Conservation (phyloP, 441 rosid genomes). For the Populus hybrid region DNA sequence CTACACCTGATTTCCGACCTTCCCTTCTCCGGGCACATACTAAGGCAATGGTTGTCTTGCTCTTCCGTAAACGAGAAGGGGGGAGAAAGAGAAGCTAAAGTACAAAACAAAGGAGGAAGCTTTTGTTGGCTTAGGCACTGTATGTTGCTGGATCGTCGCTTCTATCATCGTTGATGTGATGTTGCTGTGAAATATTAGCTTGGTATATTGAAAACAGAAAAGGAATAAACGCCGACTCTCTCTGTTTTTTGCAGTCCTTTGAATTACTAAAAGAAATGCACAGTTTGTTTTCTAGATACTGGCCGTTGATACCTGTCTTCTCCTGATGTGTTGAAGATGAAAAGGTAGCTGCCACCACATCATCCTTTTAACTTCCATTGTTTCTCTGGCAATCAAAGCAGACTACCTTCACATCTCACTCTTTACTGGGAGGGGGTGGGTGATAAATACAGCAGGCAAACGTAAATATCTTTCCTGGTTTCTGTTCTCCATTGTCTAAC, state of each 20-base stretch:
- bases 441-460: too few species aligned
- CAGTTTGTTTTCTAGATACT: not conserved
- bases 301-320: not conserved
- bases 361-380: not conserved
- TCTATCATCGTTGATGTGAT: not conserved
- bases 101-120: too few species aligned
- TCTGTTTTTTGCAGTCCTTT: not conserved
- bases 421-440: too few species aligned
- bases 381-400: not conserved
- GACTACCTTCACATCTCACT: too few species aligned
- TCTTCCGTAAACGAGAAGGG: too few species aligned
- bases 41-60: too few species aligned
- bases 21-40: not conserved
- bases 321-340: not conserved
- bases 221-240: not conserved
- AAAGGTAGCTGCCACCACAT: not conserved
- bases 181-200: not conserved
- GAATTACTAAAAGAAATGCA: not conserved
- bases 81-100: too few species aligned
- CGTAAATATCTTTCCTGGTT: too few species aligned
- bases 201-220: not conserved
- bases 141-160: not conserved
- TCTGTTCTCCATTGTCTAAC: too few species aligned
- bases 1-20: not conserved
- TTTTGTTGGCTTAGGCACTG: too few species aligned